phyloP scores from a whole-genome alignment of 768 basidiomycete genomes.

The Tricholoma bakamatsutake region DNA sequence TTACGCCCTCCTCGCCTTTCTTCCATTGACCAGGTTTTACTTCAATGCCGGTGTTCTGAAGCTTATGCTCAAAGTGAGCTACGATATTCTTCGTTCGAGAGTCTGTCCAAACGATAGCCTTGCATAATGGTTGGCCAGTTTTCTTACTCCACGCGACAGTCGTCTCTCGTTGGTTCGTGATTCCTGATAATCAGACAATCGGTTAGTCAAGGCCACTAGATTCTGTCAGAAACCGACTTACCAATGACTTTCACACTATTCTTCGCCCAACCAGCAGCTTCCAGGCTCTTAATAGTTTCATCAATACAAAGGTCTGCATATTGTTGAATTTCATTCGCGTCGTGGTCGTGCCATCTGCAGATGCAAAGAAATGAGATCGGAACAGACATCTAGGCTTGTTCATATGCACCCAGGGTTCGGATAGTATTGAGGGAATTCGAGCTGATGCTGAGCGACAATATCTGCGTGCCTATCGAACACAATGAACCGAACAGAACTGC shows the following conservation, averaged over 20 bases:
- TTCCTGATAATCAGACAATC: constrained; percentile 41
- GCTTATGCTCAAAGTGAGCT: constrained; percentile 68
- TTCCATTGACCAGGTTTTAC: constrained; percentile 57
- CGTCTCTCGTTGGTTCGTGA: constrained; percentile 98
- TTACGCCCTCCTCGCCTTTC: constrained; percentile 64
- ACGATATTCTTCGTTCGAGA: constrained; percentile 86
- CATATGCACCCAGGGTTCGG: constrained; percentile 70
- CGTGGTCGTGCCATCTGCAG: constrained; percentile 91
- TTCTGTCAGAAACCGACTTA: constrained; percentile 32
- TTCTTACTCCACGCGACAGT: constrained; percentile 87
- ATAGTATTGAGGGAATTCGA: constrained; percentile 93
- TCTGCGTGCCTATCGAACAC: constrained; percentile 84
- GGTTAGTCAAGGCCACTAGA: constrained; percentile 2
- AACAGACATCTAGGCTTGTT: neutral
- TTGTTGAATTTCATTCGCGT: constrained; percentile 75
- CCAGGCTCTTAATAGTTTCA: constrained; percentile 63
- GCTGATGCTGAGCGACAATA: constrained; percentile 83
- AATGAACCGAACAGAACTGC: constrained; percentile 86
- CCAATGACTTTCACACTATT: constrained; percentile 90
- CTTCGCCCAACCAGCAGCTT: constrained; percentile 68
- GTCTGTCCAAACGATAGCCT: constrained; percentile 95
- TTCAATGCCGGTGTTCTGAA: constrained; percentile 71
- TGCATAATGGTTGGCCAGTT: constrained; percentile 85
- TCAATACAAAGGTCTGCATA: constrained; percentile 73
- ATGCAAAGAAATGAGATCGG: constrained; percentile 1